These are phyloP conservation scores for Trichocladium uniseriatum DNA, from an alignment of 495 filamentous ascomycete species.

Conservation along the genomic window DNA sequence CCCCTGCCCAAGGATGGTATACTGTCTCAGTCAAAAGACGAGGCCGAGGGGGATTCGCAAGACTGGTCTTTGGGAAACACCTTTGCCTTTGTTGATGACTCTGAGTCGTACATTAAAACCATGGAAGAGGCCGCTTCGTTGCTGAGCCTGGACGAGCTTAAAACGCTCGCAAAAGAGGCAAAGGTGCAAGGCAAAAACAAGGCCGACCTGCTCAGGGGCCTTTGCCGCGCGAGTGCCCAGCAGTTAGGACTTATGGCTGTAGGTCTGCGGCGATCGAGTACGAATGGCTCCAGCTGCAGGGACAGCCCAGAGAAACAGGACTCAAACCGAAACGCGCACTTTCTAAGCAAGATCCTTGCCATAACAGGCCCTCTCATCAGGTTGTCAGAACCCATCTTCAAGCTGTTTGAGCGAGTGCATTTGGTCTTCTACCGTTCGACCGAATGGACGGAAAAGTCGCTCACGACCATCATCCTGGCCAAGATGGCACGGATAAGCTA, in stretches of 20 bases:
- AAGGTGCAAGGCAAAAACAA: conserved; percentile 89
- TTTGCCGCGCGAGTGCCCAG: conserved; percentile 59
- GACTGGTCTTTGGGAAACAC: conserved; percentile 37
- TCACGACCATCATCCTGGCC: conserved; percentile 90
- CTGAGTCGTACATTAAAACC: conserved; percentile 58
- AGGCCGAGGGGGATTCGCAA: conserved; percentile 20
- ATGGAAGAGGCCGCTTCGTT: conserved; percentile 81
- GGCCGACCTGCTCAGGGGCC: conserved; percentile 60
- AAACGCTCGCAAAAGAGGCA: conserved; percentile 72
- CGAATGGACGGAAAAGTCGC: conserved; percentile 94
- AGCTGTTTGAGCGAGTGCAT: conserved; percentile 87
- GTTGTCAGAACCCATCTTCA: conserved; percentile 62
- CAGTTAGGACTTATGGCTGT: conserved; percentile 63
- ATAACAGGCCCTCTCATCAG: conserved; percentile 77
- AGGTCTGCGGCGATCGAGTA: conserved; percentile 45
- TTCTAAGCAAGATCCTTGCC: conserved; percentile 60
- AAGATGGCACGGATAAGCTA: conserved; percentile 82
- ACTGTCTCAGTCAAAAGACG: background rate
- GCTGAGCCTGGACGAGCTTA: conserved; percentile 78
- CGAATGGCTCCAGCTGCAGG: conserved; percentile 32
- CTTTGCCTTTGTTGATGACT: conserved; percentile 75
- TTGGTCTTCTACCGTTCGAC: conserved; percentile 93
- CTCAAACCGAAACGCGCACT: conserved; percentile 35
- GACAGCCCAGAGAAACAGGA: conserved; percentile 18
- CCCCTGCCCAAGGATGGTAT: background rate